Evolutionary conservation across 768 basidiomycete species (phyloP), one percentile per base, ranked within the genome.

Genomic region (Tylopilus subfusipes): DNA sequence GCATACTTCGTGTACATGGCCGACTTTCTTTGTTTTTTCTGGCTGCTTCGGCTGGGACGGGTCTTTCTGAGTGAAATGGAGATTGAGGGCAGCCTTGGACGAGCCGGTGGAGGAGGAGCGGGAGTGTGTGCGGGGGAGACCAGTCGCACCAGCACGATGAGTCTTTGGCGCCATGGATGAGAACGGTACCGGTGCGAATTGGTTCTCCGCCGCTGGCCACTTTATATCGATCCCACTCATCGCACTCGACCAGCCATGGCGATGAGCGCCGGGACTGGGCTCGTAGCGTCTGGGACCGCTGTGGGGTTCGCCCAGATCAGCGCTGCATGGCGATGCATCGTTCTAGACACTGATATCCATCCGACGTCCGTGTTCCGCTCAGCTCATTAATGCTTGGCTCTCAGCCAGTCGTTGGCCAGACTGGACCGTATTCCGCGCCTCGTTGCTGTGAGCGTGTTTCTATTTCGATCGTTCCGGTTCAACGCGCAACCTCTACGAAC

Each of bases 41-140:
- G 69, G 46, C 43, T 74, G 73, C 67, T 76, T 78, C 51, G 69
- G 70, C 8, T 68, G 68, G 4, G 63, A 64, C 22, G 72, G 63
- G 25, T 87, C 86, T 60, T 84, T 86, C 73, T 85, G 83, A 0
- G 88, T 88, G 54, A 88, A 76, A 42, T 86, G 85, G 14, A 88
- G 76, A 63, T 81, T 86, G 48, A 80, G 62, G 18, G 76, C 78
- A 18, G 84, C 69, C 66, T 80, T 85, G 18, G 83, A 80, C 33
- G 79, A 76, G 22, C 75, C 72, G 5, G 69, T 66, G 4, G 86
- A 88, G 47, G 83, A 80, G 19, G 79, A 76, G 60, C 85, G 81
- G 24, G 86, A 83, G 63, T 88, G 85, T 3, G 82, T 72, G 62
- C 84, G 84, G 55, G 78, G 72, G 42, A 76, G 75, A 50, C 73